phyloP scores from a whole-genome alignment of 2,329 filamentous ascomycete genomes.

The Colletotrichum noveboracense region DNA sequence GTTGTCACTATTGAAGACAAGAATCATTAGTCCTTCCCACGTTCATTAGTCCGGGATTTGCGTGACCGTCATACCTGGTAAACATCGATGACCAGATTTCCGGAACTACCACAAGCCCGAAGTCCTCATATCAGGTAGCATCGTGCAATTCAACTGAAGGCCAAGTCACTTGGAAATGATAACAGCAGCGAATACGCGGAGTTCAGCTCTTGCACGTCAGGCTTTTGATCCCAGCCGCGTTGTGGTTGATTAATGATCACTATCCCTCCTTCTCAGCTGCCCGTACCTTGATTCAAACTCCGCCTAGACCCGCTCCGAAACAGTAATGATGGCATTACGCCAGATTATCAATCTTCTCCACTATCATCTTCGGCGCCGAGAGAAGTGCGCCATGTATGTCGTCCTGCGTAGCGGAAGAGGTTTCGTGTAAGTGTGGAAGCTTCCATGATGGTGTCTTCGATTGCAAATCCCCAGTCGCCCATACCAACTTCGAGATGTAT shows the following conservation, averaged over 20 bases:
- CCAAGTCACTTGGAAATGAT: background rate
- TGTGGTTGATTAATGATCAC: background rate
- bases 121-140: too few species aligned
- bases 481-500: background rate
- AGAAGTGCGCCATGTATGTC: background rate
- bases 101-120: too few species aligned
- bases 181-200: background rate
- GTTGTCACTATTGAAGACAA: too few species aligned
- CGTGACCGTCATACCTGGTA: too few species aligned
- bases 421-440: background rate
- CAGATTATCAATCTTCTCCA: background rate
- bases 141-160: too few species aligned
- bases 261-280: fast-evolving
- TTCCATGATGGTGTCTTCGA: background rate
- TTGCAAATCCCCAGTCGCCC: fast-evolving
- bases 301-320: background rate
- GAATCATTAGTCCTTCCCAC: fast-evolving
- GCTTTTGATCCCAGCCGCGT: background rate
- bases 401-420: fast-evolving
- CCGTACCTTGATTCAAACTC: background rate
- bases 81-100: too few species aligned
- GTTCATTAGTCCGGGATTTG: too few species aligned
- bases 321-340: background rate
- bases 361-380: background rate
- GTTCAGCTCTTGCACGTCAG: fast-evolving